Conservation (phyloP, 306 rosid species). For the Hippophae tibetana region DNA sequence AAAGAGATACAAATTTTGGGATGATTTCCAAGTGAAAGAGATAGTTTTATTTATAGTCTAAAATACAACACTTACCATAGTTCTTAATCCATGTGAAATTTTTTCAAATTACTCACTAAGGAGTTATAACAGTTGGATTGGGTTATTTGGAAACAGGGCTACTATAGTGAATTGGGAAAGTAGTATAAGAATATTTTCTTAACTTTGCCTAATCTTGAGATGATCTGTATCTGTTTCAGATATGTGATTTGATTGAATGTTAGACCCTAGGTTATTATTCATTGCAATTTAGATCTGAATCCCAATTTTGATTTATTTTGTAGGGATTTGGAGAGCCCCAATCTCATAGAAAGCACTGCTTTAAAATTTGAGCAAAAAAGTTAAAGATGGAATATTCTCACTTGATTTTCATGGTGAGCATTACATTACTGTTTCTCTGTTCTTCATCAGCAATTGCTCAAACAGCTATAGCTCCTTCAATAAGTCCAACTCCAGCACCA, state of each 20-base stretch:
- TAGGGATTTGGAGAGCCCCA: slow-evolving; percentile 65
- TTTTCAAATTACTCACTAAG: too few relatives aligned
- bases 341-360: slow-evolving; percentile 1
- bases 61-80: too few relatives aligned
- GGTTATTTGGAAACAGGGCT: not conserved
- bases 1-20: too few relatives aligned
- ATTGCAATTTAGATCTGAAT: slow-evolving; percentile 23
- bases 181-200: too few relatives aligned
- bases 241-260: slow-evolving; percentile 9
- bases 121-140: too few relatives aligned
- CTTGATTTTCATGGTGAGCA: slow-evolving; percentile 34
- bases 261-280: not conserved
- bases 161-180: too few relatives aligned
- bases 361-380: slow-evolving; percentile 10
- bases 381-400: slow-evolving; percentile 31
- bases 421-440: slow-evolving; percentile 34
- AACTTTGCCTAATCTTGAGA: too few relatives aligned
- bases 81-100: too few relatives aligned
- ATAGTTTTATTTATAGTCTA: too few relatives aligned
- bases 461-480: slow-evolving; percentile 42
- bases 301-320: slow-evolving; percentile 7
- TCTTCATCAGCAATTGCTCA: slow-evolving; percentile 52
- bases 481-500: slow-evolving; percentile 44
- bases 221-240: too few relatives aligned
- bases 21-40: too few relatives aligned